Base-by-base conservation (phyloP, 148 eudicot species). In the Silene latifolia region DNA sequence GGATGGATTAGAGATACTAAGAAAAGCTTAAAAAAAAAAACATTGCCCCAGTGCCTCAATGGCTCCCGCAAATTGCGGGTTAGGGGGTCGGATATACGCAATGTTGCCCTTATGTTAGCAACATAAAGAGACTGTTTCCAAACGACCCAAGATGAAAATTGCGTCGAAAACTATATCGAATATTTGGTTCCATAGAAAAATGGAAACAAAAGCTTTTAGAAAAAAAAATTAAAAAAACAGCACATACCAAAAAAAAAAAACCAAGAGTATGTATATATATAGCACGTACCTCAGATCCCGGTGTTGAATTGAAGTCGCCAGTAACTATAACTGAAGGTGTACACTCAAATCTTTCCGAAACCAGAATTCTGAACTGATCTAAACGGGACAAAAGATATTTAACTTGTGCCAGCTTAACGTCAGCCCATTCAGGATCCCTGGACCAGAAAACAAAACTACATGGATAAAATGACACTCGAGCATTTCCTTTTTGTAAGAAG, bases 371-470 rank as follows among this genome's bases (percentile, higher is more conserved):
- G 74, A 93, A 93, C 74, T 85, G 80, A 27, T 87, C 84, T 67
- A 94, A 74, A 51, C 97, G 88, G 10, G 89, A 89, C 54, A 92
- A 78, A 68, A 91, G 93, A 75, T 94, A 94, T 81, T 83, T 89
- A 67, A 88, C 96, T 81, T 94, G 98, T 71, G 97, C 97, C 68
- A 92, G 88, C 88, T 94, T 94, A 62, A 94, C 96, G 79, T 94
- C 98, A 69, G 87, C 92, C 96, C 90, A 94, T 76, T 86, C 84
- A 76, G 98, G 98, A 83, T 94, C 97, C 98, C 98, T 94, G 86
- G 25, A 66, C 57, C 53, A 79, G 71, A 57, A 61, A 17, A 10
- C 46, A 56, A 17, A 53, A 29, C 67, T n/a, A 51, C 19, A 21
- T n/a, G 21, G 15, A 39, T 39, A 24, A 13, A 70, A 24, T 51